Percentiles rank a stretch among this genome's conserved stretches.
Conservation (phyloP, 2,329 filamentous ascomycete genomes). For the Fusarium sp. region DNA sequence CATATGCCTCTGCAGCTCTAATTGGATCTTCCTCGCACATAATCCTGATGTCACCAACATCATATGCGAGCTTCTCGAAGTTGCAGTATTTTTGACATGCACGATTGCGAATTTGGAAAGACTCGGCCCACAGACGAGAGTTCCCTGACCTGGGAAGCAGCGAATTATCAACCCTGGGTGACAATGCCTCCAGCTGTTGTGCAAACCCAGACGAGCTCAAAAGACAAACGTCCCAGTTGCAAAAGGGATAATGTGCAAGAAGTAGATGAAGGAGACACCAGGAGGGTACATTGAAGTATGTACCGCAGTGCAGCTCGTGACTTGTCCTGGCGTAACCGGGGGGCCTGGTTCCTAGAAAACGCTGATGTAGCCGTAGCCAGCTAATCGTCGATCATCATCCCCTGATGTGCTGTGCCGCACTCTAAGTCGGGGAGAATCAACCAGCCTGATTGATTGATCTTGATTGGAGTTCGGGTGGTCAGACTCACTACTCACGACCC, state of each 20-base stretch:
- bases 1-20: constrained; percentile 5
- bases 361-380: constrained; percentile 1
- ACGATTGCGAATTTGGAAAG: constrained; percentile 19
- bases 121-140: neutral
- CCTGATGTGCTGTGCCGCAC: constrained; percentile 10
- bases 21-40: constrained; percentile 5
- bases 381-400: constrained; percentile 25
- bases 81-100: constrained; percentile 7
- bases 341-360: constrained; percentile 11
- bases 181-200: neutral
- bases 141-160: neutral
- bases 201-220: neutral
- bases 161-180: constrained; percentile 6
- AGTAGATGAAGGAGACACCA: constrained; percentile 6
- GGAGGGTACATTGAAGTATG: neutral
- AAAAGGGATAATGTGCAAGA: neutral
- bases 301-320: neutral
- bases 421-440: constrained; percentile 19
- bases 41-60: constrained; percentile 18
- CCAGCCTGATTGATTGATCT: constrained; percentile 17
- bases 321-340: constrained; percentile 15
- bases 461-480: constrained; percentile 12
- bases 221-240: neutral
- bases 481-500: constrained; percentile 25
- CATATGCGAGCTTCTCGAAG: constrained; percentile 13